A percentile compares a stretch with the other conserved stretches of the same genome.
These are phyloP conservation scores for Colletotrichum orchidophilum DNA, from an alignment of 2,329 filamentous ascomycete species.

Conservation along the genomic window DNA sequence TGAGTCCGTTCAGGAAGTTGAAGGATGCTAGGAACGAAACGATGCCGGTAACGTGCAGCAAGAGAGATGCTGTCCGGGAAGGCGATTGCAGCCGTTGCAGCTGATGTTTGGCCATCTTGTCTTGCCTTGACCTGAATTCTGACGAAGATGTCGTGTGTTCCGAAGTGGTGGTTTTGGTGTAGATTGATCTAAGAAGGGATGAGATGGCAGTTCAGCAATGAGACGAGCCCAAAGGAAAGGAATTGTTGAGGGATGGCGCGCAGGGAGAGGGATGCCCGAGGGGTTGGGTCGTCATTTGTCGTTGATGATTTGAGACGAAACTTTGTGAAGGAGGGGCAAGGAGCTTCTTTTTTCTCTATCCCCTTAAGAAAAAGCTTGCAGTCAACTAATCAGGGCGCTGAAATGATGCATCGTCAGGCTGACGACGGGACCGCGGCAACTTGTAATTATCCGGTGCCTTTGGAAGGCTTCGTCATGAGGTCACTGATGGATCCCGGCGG, in stretches of 20 bases:
- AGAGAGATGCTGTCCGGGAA: constrained; percentile 68
- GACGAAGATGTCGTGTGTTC: not conserved
- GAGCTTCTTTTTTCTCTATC: not conserved
- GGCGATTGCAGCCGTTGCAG: constrained; percentile 74
- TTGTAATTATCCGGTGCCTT: constrained; percentile 19
- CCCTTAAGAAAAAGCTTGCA: not conserved
- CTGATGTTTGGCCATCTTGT: constrained; percentile 61
- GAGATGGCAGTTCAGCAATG: not conserved
- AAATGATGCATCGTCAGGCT: constrained; percentile 12
- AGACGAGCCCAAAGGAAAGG: not conserved
- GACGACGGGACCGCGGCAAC: constrained; percentile 21
- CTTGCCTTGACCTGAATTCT: not conserved
- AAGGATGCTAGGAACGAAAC: constrained; percentile 64
- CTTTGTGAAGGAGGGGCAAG: not conserved
- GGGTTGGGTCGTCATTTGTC: constrained; percentile 7
- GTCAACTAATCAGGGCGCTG: constrained; percentile 22
- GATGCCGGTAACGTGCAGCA: constrained; percentile 67
- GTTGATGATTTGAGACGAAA: constrained; percentile 15
- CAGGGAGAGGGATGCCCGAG: constrained; percentile 24
- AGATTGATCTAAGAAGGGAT: constrained; percentile 11
- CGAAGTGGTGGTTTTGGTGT: constrained; percentile 4
- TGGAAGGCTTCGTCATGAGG: constrained; percentile 28
- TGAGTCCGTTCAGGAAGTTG: constrained; percentile 58
- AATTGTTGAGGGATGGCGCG: constrained; percentile 17
- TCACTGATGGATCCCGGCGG: constrained; percentile 29